Conservation (phyloP, 805 yeast species). For the Candida insectalens region DNA sequence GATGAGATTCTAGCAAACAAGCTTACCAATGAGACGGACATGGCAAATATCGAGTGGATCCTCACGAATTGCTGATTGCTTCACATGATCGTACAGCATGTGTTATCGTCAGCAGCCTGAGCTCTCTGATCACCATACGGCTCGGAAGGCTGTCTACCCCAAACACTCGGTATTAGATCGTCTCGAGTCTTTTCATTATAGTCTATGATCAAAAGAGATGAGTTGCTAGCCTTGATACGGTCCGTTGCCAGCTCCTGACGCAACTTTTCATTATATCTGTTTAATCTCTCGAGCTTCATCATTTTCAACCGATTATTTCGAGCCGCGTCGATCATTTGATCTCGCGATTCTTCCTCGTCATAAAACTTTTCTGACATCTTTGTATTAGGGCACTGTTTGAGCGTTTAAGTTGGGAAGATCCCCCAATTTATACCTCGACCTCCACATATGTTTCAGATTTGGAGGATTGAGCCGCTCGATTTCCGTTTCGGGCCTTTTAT, state of each 20-base stretch:
- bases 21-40: slow-evolving; percentile 22
- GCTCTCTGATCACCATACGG: slow-evolving; percentile 2
- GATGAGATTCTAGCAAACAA: slow-evolving; percentile 23
- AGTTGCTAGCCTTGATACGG: slow-evolving; percentile 56
- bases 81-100: slow-evolving; percentile 23
- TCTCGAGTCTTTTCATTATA: slow-evolving; percentile 35
- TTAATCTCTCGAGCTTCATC: slow-evolving; percentile 51
- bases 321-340: slow-evolving; percentile 11
- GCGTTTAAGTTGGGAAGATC: no score
- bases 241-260: slow-evolving; percentile 42
- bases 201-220: slow-evolving; percentile 37
- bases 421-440: no score
- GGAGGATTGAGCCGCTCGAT: no score
- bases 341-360: no score
- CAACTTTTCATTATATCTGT: slow-evolving; percentile 44
- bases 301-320: slow-evolving; percentile 34
- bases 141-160: slow-evolving; percentile 21
- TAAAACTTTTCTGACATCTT: no score
- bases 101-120: slow-evolving; percentile 17
- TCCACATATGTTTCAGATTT: no score
- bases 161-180: slow-evolving; percentile 34
- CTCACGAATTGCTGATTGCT: no score
- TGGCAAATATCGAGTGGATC: slow-evolving; percentile 27
- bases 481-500: no score
- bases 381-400: no score